phyloP scores from a whole-genome alignment of 2,329 filamentous ascomycete genomes.

The Fusarium armeniacum region DNA sequence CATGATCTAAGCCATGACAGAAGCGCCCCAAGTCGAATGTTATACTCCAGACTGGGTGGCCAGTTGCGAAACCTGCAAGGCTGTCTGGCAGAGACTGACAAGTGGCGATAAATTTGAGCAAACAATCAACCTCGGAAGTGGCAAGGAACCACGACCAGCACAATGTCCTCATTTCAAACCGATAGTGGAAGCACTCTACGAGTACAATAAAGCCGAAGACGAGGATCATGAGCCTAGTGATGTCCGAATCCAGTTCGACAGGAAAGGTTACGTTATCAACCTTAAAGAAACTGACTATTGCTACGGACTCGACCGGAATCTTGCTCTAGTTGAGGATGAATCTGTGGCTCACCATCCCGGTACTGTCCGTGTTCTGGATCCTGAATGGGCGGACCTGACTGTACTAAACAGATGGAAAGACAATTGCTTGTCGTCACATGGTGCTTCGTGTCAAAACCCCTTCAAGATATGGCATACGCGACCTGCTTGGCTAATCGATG shows the following conservation, averaged over 20 bases:
- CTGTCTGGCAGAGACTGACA: not conserved
- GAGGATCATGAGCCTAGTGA: too few relatives aligned
- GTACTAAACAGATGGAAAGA: conserved; percentile 5
- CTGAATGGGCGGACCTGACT: not conserved
- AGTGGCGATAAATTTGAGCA: not conserved
- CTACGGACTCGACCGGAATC: rapidly evolving
- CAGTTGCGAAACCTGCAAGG: not conserved
- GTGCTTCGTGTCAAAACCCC: not conserved
- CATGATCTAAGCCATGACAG: not conserved
- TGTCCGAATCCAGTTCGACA: not conserved
- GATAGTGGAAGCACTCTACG: not conserved
- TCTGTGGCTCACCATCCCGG: not conserved
- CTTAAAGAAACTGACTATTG: not conserved
- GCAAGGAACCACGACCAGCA: not conserved
- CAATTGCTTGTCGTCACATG: not conserved
- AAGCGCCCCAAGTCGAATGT: rapidly evolving
- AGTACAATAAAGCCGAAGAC: not conserved
- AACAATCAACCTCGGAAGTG: not conserved
- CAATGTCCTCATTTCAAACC: not conserved
- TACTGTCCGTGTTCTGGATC: not conserved
- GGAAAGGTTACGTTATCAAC: rapidly evolving
- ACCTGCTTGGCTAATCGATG: conserved; percentile 24
- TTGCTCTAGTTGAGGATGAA: not conserved
- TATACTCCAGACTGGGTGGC: not conserved
- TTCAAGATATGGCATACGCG: conserved; percentile 4